Conservation (phyloP, 2,329 filamentous ascomycete genomes). For the Penicillium sp. region DNA sequence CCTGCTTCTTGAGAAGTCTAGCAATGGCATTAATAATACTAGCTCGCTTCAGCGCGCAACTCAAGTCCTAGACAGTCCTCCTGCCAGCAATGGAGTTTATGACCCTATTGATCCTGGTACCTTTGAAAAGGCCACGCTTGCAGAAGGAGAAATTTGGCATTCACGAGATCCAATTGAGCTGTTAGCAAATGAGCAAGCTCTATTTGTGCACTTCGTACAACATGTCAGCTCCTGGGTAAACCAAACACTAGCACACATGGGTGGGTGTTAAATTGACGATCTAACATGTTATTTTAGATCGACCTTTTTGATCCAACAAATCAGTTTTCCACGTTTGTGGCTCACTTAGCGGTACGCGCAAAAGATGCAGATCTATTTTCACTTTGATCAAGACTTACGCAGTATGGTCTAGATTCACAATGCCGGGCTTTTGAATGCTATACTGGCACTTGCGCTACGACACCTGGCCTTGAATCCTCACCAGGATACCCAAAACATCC, state of each 20-base stretch:
- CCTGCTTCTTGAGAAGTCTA: constrained; percentile 5
- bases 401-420: constrained; percentile 16
- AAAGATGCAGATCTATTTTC: too few relatives aligned
- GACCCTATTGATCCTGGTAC: not conserved
- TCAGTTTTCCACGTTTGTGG: constrained; percentile 21
- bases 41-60: constrained; percentile 18
- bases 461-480: constrained; percentile 21
- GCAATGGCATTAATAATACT: constrained; percentile 2
- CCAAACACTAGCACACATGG: not conserved
- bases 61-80: constrained; percentile 13
- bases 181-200: not conserved
- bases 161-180: constrained; percentile 16
- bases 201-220: constrained; percentile 19
- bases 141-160: constrained; percentile 15
- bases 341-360: constrained; percentile 15
- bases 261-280: not conserved
- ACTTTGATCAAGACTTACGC: not conserved
- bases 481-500: constrained; percentile 4
- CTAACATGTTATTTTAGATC: constrained; percentile 9
- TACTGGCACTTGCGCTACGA: constrained; percentile 26
- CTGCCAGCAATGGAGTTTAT: not conserved
- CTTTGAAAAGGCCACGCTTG: not conserved
- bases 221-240: constrained; percentile 19
- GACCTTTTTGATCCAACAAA: constrained; percentile 24
- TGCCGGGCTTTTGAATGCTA: constrained; percentile 28